Evolutionary conservation across 371 early-diverging fungal species (phyloP), one percentile per base, ranked within the genome.

Genomic region (Rhizopus microsporus): DNA sequence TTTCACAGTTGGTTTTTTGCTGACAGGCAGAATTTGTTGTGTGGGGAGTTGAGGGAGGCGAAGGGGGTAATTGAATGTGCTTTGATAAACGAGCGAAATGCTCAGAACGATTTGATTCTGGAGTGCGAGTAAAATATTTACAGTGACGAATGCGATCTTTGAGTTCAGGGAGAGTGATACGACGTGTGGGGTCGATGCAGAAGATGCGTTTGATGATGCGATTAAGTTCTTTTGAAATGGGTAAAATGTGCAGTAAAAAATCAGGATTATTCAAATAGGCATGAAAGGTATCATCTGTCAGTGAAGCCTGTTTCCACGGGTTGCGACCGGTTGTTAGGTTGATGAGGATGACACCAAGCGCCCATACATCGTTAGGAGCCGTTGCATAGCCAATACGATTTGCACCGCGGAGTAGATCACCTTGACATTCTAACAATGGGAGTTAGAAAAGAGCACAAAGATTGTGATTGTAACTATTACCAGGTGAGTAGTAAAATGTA

Each of bases 401-500:
- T 32, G 69, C 64, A 47, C 68, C 45, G 17, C 57, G 58, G 39
- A 55, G 50, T 50, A 86, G 68, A 34, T 85, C 86, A 34, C 88
- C 91, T 78, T 87, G 87, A 64, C 89, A 87, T 70, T 95, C 96
- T 79, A 66, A 55, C 37, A 13, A 52, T 38, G 47, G 37, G 16
- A 30, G 40, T 23, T 44, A 48, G 40, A 7, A 50, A 50, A 48
- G 37, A 30, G 52, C 42, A 9, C 15, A 53, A 34, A 50, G 8
- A 57, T 16, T 38, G n/a, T 34, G 37, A 15, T 34, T 40, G 16
- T 17, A n/a, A 32, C 5, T 45, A 49, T 57, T 80, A 84, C 84
- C 86, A 62, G 97, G 98, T 17, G 94, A 92, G 82, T 95, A 92
- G 67, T 97, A 97, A 69, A 90, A 89, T 2, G 90, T 89, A 17